Evolutionary conservation across 257 asterid species (phyloP), one percentile per base, ranked within the genome.

Genomic region (Lycium ferocissimum): DNA sequence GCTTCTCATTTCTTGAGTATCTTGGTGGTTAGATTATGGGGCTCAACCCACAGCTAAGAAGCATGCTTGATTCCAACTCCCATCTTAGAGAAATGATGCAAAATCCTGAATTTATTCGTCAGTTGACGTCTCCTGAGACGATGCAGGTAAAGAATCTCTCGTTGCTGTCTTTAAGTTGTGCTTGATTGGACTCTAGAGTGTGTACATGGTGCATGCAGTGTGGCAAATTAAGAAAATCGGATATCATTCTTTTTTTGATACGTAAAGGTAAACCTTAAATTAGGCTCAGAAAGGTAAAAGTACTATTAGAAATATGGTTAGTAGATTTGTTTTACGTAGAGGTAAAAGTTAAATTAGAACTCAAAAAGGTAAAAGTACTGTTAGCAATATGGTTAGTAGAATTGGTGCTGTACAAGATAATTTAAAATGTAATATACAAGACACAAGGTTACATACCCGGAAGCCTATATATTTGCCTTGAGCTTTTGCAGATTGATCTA

Each of bases 41-140:
- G 69, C 47, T 85, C 81, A 88, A 88, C 81, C 92, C 92, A n/a
- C 86, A 85, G 87, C 83, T 92, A 58, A 89, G 83, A 18, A 82
- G 84, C 85, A 86, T 89, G 89, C 82, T 91, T 65, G 91, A 89
- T 75, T 86, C 90, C 87, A 92, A 91, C 83, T 84, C 93, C 33
- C 92, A 88, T 83, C 87, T 90, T 17, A 88, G 93, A 75, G 93
- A 89, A 81, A 89, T 89, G 91, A 83, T 92, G 86, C 94, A 88
- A 85, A 90, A 90, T 82, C 93, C 93, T 84, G 93, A 89, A 4
- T 85, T 92, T 81, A 80, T 89, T 83, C 91, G 91, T 81, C 91
- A 89, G 73, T 71, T 92, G 80, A 84, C 90, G 26, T 89, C 93
- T 79, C 92, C 95, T 47, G 92, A 88, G 85, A 88, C 78, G 47